A percentile compares a stretch with the other conserved stretches of the same genome.
Conservation (phyloP, 2,329 filamentous ascomycete genomes). For the Pseudogymnoascus destructans region DNA sequence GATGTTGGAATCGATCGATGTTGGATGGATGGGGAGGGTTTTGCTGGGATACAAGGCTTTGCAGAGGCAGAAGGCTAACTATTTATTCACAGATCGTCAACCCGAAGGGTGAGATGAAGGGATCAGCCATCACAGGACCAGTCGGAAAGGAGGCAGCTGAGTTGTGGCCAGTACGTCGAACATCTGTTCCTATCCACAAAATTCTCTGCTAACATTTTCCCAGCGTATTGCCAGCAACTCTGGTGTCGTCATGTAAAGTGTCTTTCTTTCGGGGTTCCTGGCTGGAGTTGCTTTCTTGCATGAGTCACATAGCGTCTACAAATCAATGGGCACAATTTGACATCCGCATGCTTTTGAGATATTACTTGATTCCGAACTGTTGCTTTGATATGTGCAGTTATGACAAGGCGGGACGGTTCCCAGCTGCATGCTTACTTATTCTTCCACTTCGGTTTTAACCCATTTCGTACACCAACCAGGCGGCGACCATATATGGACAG, state of each 20-base stretch:
- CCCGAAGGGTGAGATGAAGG: slow-evolving; percentile 99
- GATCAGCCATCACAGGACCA: slow-evolving; percentile 95
- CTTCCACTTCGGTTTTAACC: neutral
- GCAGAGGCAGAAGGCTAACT: slow-evolving; percentile 27
- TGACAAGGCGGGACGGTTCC: neutral
- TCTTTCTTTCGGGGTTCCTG: slow-evolving; percentile 22
- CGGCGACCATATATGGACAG: neutral
- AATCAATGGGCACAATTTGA: slow-evolving; percentile 12
- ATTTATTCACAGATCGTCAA: slow-evolving; percentile 69
- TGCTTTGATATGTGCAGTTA: neutral
- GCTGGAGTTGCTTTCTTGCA: slow-evolving; percentile 16
- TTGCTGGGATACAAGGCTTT: neutral
- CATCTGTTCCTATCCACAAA: neutral
- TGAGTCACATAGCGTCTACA: slow-evolving; percentile 14
- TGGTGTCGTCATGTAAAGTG: slow-evolving; percentile 96
- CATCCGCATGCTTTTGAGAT: slow-evolving; percentile 5
- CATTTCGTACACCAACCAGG: neutral
- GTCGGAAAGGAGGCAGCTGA: slow-evolving; percentile 99
- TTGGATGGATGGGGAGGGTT: neutral
- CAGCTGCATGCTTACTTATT: neutral
- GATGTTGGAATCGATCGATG: neutral
- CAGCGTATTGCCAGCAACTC: slow-evolving; percentile 99
- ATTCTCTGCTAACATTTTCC: slow-evolving; percentile 25
- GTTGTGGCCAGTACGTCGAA: slow-evolving; percentile 79
- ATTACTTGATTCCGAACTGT: neutral